phyloP scores from a whole-genome alignment of 2,329 filamentous ascomycete species.

The Colletotrichum salicis region DNA sequence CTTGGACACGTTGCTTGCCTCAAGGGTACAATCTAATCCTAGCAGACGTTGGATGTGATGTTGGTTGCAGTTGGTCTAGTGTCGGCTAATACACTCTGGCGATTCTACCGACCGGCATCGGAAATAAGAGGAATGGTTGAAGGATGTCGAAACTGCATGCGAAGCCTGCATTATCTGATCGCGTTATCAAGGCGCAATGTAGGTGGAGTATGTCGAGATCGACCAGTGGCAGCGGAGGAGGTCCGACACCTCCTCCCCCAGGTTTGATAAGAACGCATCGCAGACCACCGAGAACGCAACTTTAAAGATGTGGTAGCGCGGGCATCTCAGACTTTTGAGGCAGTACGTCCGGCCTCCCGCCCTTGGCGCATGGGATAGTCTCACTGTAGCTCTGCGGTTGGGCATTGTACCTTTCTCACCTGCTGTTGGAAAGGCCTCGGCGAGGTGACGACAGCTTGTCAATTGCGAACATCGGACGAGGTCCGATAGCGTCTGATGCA shows the following conservation, averaged over 20 bases:
- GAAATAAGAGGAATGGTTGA: not conserved
- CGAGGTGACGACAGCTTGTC: not conserved
- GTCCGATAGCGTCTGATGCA: not conserved
- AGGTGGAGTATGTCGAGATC: conserved; percentile 25
- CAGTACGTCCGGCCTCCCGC: not conserved
- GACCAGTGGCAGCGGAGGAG: conserved; percentile 5
- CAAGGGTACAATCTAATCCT: not conserved
- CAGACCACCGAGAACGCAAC: not conserved
- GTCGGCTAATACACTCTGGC: not conserved
- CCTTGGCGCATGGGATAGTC: not conserved
- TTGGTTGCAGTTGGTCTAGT: not conserved
- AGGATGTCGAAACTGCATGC: not conserved
- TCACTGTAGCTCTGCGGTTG: not conserved
- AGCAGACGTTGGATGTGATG: not conserved
- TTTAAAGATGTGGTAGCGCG: not conserved
- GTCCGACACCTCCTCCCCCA: not conserved
- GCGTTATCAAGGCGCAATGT: conserved; percentile 30
- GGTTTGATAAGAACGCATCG: not conserved
- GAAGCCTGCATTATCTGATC: conserved; percentile 20
- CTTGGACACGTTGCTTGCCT: not conserved
- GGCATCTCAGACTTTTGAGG: not conserved
- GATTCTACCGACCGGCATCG: not conserved
- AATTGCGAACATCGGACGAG: not conserved
- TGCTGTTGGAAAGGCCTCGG: not conserved
- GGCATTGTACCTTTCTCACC: not conserved